phyloP scores from a whole-genome alignment of 495 filamentous ascomycete genomes.

The Parmelia sp. region DNA sequence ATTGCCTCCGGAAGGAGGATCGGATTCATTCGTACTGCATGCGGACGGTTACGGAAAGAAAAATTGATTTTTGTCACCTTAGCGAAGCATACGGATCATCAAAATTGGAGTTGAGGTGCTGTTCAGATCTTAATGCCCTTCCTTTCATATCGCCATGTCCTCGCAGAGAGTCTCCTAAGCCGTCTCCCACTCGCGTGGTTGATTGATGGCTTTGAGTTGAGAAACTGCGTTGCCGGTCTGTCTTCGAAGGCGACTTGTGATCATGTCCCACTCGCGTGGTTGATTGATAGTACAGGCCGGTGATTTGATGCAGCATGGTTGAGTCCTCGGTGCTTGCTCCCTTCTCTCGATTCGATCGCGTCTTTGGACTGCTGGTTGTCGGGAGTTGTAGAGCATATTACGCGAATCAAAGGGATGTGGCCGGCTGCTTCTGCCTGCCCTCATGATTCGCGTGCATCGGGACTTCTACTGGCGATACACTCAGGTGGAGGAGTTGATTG shows the following conservation, averaged over 20 bases:
- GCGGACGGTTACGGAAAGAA: background rate
- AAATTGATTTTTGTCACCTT: background rate
- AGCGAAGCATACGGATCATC: slow-evolving; percentile 17
- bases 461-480: background rate
- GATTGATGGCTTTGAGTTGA: slow-evolving; percentile 1
- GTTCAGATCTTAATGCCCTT: background rate
- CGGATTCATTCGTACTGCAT: slow-evolving; percentile 1
- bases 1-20: background rate
- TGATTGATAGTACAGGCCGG: background rate
- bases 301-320: background rate
- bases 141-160: background rate
- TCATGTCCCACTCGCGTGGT: background rate
- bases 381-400: background rate
- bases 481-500: background rate
- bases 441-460: background rate
- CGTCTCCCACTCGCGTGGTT: background rate
- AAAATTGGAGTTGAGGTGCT: slow-evolving; percentile 2
- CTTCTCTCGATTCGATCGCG: slow-evolving; percentile 6
- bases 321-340: background rate
- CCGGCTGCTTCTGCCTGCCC: slow-evolving; percentile 8
- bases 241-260: background rate
- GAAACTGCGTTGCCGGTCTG: background rate
- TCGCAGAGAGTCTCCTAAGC: background rate
- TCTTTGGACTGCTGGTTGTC: slow-evolving; percentile 7
- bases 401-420: slow-evolving; percentile 2